Evolutionary conservation across 495 filamentous ascomycete genomes (phyloP).

Genomic region (Cudoniella acicularis): DNA sequence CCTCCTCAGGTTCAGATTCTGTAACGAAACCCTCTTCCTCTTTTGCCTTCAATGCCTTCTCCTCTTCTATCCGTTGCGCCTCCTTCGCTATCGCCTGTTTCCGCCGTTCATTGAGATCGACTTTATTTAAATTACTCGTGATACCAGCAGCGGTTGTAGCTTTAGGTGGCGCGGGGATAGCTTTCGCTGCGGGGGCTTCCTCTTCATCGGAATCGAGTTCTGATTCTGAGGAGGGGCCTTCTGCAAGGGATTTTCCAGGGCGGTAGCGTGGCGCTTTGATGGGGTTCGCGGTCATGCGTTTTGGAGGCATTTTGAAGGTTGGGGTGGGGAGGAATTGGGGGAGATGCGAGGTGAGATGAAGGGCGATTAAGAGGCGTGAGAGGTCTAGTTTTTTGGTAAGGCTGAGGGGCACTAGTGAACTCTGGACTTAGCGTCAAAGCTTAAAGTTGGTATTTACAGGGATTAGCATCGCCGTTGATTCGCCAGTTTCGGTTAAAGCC

Average conservation of each 20-base stretch:
- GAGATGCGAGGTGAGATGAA: neutral
- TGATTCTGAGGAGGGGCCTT: slow-evolving; percentile 62
- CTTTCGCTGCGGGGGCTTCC: slow-evolving; percentile 30
- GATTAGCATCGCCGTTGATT: too few species aligned
- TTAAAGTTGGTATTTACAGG: neutral
- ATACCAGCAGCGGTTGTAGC: slow-evolving; percentile 54
- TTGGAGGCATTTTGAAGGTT: slow-evolving; percentile 65
- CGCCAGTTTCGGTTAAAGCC: too few species aligned
- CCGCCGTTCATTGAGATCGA: slow-evolving; percentile 57
- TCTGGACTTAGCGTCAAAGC: neutral
- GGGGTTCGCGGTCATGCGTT: slow-evolving; percentile 94
- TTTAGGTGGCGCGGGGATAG: slow-evolving; percentile 52
- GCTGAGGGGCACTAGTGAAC: slow-evolving; percentile 6
- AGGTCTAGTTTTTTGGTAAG: slow-evolving; percentile 10
- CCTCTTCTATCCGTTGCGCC: slow-evolving; percentile 39
- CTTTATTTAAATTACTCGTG: slow-evolving; percentile 58
- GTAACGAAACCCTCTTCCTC: slow-evolving; percentile 75
- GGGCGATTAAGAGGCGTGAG: too few species aligned
- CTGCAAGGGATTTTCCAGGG: slow-evolving; percentile 74
- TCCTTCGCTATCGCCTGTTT: slow-evolving; percentile 46
- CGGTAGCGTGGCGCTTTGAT: slow-evolving; percentile 77
- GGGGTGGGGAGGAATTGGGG: neutral
- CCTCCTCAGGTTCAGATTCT: slow-evolving; percentile 55
- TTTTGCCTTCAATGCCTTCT: slow-evolving; percentile 39
- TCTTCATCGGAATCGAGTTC: slow-evolving; percentile 56